phyloP scores from a whole-genome alignment of 805 yeast genomes.

The Barnettozyma wickerhamii region DNA sequence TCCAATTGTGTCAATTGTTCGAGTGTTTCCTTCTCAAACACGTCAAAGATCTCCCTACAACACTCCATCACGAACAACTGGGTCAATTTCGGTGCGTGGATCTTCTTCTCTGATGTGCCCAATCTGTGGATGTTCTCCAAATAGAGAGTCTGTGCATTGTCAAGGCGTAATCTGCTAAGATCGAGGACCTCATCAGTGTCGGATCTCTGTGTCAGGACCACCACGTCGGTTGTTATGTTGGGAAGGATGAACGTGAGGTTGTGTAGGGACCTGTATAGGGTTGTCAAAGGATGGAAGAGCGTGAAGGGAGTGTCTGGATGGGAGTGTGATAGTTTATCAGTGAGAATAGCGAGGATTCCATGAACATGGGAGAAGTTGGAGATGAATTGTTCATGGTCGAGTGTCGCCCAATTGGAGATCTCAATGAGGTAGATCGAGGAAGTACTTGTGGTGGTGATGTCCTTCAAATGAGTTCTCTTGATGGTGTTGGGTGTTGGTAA shows the following conservation, averaged over 20 bases:
- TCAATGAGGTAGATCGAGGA: constrained; percentile 1
- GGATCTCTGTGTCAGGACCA: background rate
- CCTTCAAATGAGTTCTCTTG: background rate
- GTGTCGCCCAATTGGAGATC: background rate
- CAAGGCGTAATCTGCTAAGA: background rate
- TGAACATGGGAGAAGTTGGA: background rate
- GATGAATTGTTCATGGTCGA: background rate
- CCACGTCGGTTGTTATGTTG: background rate
- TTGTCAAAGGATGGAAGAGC: background rate
- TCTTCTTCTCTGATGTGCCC: no score
- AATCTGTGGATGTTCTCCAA: background rate
- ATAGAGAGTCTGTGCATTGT: background rate
- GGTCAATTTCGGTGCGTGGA: constrained; percentile 1
- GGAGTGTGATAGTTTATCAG: background rate
- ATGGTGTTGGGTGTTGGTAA: background rate
- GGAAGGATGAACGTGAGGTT: constrained; percentile 1
- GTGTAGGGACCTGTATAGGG: background rate
- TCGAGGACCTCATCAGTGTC: background rate
- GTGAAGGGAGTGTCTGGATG: background rate
- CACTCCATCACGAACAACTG: constrained; percentile 1
- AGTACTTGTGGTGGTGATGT: background rate
- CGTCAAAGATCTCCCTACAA: constrained; percentile 2
- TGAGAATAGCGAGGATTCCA: constrained; percentile 1
- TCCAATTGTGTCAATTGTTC: background rate
- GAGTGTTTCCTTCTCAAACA: background rate